phyloP scores from a whole-genome alignment of 495 filamentous ascomycete genomes.

The Echria macrotheca region DNA sequence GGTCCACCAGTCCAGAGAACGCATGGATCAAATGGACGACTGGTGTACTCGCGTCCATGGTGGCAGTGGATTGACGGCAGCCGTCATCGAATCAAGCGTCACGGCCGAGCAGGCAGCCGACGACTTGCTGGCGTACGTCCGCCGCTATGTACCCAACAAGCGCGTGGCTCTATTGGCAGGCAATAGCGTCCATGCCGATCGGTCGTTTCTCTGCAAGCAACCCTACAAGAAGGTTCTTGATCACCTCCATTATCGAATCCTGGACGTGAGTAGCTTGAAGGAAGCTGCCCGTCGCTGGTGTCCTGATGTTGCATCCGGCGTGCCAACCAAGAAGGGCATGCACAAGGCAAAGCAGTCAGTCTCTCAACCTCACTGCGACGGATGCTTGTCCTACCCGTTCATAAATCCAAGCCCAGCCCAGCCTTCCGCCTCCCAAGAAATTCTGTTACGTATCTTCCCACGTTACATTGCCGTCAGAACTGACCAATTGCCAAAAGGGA shows the following conservation, averaged over 20 bases:
- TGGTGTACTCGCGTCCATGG: slow-evolving; percentile 54
- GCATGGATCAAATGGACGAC: slow-evolving; percentile 69
- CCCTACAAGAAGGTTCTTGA: slow-evolving; percentile 69
- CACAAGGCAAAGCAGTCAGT: slow-evolving; percentile 82
- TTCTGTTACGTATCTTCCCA: too few relatives aligned
- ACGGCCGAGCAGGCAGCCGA: slow-evolving; percentile 68
- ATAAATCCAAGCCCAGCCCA: too few relatives aligned
- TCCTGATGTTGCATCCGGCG: slow-evolving; percentile 22
- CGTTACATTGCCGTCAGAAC: too few relatives aligned
- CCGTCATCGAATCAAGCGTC: slow-evolving; percentile 66
- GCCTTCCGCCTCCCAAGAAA: too few relatives aligned
- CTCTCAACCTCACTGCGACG: too few relatives aligned
- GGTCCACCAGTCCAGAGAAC: slow-evolving; percentile 66
- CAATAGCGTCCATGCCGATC: slow-evolving; percentile 88
- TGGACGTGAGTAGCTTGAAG: slow-evolving; percentile 89
- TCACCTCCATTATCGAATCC: slow-evolving; percentile 79
- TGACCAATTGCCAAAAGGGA: too few relatives aligned
- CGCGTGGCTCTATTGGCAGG: slow-evolving; percentile 72
- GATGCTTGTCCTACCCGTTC: too few relatives aligned
- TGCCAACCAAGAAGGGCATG: slow-evolving; percentile 65
- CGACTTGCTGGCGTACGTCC: slow-evolving; percentile 71
- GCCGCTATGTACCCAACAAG: slow-evolving; percentile 57
- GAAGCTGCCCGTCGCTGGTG: slow-evolving; percentile 85
- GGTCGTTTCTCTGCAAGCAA: slow-evolving; percentile 66
- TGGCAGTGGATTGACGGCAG: slow-evolving; percentile 70